A percentile compares a stretch with the other conserved stretches of the same genome.
phyloP scores from a whole-genome alignment of 2,329 filamentous ascomycete species.

The Diaporthe sp. region DNA sequence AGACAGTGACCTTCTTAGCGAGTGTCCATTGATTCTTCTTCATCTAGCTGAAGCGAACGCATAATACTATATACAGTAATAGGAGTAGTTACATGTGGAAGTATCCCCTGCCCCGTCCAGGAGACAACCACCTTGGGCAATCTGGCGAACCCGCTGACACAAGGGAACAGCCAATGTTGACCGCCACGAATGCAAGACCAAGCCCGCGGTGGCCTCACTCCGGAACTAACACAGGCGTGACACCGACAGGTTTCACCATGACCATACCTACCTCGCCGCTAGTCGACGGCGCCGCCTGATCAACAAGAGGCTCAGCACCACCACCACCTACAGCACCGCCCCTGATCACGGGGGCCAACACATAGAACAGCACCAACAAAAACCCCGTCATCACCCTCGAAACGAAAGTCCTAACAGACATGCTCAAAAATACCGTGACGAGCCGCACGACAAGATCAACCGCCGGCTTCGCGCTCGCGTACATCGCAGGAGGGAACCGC shows the following conservation, averaged over 20 bases:
- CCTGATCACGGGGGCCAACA: conserved; percentile 28
- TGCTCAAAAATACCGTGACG: conserved; percentile 38
- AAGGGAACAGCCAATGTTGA: not conserved
- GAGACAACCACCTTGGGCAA: not conserved
- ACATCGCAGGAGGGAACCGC: not conserved
- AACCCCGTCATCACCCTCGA: conserved; percentile 41
- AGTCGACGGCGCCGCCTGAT: not conserved
- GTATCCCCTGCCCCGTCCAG: not conserved
- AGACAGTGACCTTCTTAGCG: fast-evolving
- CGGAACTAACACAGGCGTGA: not conserved
- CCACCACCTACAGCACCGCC: not conserved
- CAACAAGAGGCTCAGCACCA: not conserved
- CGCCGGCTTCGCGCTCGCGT: conserved; percentile 38
- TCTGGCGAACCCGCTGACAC: not conserved
- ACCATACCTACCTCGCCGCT: not conserved
- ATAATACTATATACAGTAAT: not conserved
- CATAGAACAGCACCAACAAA: conserved; percentile 39
- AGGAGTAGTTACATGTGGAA: not conserved
- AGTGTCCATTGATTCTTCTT: not conserved
- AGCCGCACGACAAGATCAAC: conserved; percentile 30
- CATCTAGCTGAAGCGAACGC: not conserved
- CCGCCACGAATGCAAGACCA: not conserved
- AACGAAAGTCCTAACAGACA: conserved; percentile 42
- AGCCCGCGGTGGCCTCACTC: not conserved
- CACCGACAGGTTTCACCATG: not conserved